phyloP scores from a whole-genome alignment of 768 basidiomycete species.

The Naematelia encephala region DNA sequence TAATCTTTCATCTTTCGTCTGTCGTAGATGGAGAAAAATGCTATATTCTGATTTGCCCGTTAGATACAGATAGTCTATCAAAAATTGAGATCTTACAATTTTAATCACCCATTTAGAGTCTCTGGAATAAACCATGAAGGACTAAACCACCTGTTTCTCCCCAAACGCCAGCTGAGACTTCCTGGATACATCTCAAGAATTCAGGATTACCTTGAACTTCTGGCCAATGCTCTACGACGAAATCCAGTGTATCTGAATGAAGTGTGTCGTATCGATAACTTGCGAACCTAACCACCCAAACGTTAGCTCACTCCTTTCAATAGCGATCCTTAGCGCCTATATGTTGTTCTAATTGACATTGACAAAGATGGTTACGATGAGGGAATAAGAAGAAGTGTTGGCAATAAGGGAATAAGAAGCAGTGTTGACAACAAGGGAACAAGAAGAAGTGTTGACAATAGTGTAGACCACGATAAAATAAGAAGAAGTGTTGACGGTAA shows the following conservation, averaged over 20 bases:
- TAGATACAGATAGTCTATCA: no score
- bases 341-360: background rate
- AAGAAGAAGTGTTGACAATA: background rate
- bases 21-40: no score
- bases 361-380: slow-evolving; percentile 1
- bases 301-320: slow-evolving; percentile 59
- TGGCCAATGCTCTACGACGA: slow-evolving; percentile 55
- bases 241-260: slow-evolving; percentile 56
- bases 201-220: background rate
- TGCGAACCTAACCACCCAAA: slow-evolving; percentile 8
- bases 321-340: slow-evolving; percentile 58
- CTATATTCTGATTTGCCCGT: no score
- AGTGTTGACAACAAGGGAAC: background rate
- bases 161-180: slow-evolving; percentile 2
- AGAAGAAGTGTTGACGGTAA: background rate
- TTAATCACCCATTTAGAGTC: no score
- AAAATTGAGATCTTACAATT: no score
- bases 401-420: background rate
- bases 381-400: no score
- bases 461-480: background rate
- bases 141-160: slow-evolving; percentile 3
- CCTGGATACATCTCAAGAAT: slow-evolving; percentile 1
- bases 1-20: no score
- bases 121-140: background rate
- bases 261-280: slow-evolving; percentile 17